These are phyloP conservation scores for Ogataea hybrid DNA, from an alignment of 1,139 yeast species.

Conservation along the genomic window DNA sequence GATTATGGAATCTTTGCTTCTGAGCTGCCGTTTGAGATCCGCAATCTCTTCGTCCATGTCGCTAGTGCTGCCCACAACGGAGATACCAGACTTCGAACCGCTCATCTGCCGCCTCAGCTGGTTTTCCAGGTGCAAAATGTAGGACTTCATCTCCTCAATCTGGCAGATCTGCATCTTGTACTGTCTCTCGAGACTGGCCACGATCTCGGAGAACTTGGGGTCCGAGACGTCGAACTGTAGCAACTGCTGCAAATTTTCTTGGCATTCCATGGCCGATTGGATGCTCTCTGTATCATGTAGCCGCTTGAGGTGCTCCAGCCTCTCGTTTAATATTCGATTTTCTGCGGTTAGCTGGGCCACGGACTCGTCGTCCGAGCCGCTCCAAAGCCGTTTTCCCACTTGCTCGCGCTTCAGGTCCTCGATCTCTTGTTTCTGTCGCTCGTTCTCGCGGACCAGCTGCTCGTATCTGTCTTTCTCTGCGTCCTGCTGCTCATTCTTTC, in stretches of 20 bases:
- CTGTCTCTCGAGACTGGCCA: conserved; percentile 48
- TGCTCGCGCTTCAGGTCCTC: conserved; percentile 11
- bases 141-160: conserved; percentile 61
- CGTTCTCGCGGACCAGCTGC: conserved; percentile 46
- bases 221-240: conserved; percentile 33
- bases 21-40: conserved; percentile 59
- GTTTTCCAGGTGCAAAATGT: conserved; percentile 60
- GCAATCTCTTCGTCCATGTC: conserved; percentile 72
- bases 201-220: conserved; percentile 38
- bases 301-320: conserved; percentile 66
- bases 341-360: conserved; percentile 55
- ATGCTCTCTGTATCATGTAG: conserved; percentile 44
- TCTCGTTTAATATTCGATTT: conserved; percentile 58
- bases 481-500: conserved; percentile 43
- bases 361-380: conserved; percentile 16
- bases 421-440: conserved; percentile 43
- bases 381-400: conserved; percentile 14
- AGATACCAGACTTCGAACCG: background rate
- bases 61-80: background rate
- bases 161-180: conserved; percentile 45
- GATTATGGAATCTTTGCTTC: conserved; percentile 75
- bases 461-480: conserved; percentile 44
- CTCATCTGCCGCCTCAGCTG: conserved; percentile 41
- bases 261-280: conserved; percentile 38
- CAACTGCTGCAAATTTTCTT: conserved; percentile 53